A percentile compares a stretch with the other conserved stretches of the same genome.
Evolutionary conservation across 2,329 filamentous ascomycete genomes (phyloP).

Genomic region (Grosmannia clavigera): DNA sequence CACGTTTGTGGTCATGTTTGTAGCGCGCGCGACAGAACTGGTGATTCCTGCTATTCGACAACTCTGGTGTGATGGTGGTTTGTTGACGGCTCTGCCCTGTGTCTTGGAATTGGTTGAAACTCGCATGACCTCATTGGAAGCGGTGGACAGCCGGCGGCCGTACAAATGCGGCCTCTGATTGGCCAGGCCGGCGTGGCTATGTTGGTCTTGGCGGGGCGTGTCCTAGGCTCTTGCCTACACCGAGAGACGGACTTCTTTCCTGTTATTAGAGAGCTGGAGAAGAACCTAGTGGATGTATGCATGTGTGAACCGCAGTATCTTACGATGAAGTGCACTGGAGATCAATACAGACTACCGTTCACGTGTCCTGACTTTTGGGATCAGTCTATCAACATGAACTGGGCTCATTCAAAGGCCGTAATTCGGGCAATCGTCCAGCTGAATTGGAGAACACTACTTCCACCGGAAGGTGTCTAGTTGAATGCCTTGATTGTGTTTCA

Average conservation of each 20-base stretch:
- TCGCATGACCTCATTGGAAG: neutral
- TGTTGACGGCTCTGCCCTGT: neutral
- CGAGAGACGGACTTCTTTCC: neutral
- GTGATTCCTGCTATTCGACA: neutral
- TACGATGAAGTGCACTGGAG: too few species aligned
- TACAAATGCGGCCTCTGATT: neutral
- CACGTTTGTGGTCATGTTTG: constrained; percentile 57
- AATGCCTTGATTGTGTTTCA: too few species aligned
- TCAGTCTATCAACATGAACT: too few species aligned
- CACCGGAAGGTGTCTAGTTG: too few species aligned
- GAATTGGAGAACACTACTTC: too few species aligned
- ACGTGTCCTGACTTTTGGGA: too few species aligned
- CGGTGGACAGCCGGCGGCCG: neutral
- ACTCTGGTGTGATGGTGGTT: neutral
- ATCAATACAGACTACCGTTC: too few species aligned
- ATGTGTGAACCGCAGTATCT: too few species aligned
- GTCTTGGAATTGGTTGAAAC: neutral
- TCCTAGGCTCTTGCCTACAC: neutral
- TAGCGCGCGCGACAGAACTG: neutral
- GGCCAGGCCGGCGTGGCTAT: neutral
- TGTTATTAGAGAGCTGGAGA: neutral
- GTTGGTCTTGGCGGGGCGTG: neutral
- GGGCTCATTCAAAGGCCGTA: too few species aligned
- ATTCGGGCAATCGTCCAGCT: too few species aligned
- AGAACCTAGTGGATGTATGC: neutral